phyloP scores from a whole-genome alignment of 148 eudicot species.

The Silene conica region DNA sequence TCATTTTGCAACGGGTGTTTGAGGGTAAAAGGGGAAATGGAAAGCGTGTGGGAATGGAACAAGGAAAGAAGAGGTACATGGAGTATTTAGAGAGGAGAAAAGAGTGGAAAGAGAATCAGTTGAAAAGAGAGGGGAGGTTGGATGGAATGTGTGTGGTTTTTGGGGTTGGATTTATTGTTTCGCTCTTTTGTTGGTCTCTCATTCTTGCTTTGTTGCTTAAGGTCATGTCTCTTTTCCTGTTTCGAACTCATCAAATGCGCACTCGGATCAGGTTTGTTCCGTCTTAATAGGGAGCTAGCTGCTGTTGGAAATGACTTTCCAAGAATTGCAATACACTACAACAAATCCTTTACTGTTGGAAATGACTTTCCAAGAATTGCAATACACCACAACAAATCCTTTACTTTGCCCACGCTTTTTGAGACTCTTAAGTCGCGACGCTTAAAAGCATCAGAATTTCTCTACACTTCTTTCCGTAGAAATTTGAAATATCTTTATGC shows the following conservation, averaged over 20 bases:
- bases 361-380: too few relatives aligned
- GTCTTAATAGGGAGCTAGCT: neutral
- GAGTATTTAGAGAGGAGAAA: slow-evolving; percentile 47
- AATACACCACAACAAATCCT: too few relatives aligned
- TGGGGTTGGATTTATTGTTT: slow-evolving; percentile 26
- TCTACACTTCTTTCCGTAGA: too few relatives aligned
- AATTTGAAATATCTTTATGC: too few relatives aligned
- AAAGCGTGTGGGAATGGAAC: slow-evolving; percentile 25
- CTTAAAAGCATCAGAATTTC: too few relatives aligned
- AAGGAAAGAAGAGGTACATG: slow-evolving; percentile 35
- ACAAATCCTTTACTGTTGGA: too few relatives aligned
- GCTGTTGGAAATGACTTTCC: neutral
- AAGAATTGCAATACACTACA: neutral
- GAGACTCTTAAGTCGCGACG: too few relatives aligned
- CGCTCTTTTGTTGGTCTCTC: slow-evolving; percentile 27
- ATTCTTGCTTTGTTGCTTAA: slow-evolving; percentile 7
- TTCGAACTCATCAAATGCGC: slow-evolving; percentile 13
- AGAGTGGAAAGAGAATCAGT: slow-evolving; percentile 43
- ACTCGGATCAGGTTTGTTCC: slow-evolving; percentile 9
- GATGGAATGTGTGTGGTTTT: slow-evolving; percentile 48
- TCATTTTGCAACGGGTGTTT: slow-evolving; percentile 42
- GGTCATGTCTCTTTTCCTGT: slow-evolving; percentile 1
- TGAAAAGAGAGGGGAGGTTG: slow-evolving; percentile 49
- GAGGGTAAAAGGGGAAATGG: slow-evolving; percentile 43
- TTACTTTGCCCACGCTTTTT: too few relatives aligned